phyloP scores from a whole-genome alignment of 192 early-diverging fungal species.

The Linnemannia schmuckeri region DNA sequence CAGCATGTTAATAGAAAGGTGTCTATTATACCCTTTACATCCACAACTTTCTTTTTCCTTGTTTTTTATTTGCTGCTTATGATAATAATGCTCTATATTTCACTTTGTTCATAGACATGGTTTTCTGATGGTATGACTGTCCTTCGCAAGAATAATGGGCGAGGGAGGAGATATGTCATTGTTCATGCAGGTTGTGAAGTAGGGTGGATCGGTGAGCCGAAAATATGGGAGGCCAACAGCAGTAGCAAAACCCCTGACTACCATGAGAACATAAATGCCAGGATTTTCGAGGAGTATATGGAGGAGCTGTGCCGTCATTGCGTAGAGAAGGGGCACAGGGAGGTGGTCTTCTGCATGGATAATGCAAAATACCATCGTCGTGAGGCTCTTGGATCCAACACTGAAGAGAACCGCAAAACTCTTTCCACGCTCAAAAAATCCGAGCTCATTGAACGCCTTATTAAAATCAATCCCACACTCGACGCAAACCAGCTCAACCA shows the following conservation, averaged over 20 bases:
- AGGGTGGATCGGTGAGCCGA: slow-evolving; percentile 23
- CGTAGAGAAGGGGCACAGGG: neutral
- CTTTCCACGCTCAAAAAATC: neutral
- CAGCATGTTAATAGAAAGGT: slow-evolving; percentile 24
- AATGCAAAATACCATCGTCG: slow-evolving; percentile 34
- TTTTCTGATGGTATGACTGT: slow-evolving; percentile 15
- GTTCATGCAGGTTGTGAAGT: slow-evolving; percentile 9
- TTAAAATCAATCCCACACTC: neutral
- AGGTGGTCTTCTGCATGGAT: slow-evolving; percentile 37
- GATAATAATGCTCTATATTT: too few relatives aligned
- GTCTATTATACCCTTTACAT: neutral
- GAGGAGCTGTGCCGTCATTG: slow-evolving; percentile 1
- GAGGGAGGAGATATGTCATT: slow-evolving; percentile 20
- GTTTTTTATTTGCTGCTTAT: too few relatives aligned
- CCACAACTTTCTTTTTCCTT: neutral
- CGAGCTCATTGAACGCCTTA: slow-evolving; percentile 10
- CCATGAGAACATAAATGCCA: slow-evolving; percentile 26
- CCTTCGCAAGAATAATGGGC: neutral
- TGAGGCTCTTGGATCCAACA: neutral
- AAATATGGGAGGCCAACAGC: slow-evolving; percentile 20
- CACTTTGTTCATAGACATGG: neutral
- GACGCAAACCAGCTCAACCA: neutral
- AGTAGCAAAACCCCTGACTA: neutral
- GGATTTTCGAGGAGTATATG: slow-evolving; percentile 16
- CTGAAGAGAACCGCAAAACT: slow-evolving; percentile 13